Percentiles rank a stretch among this genome's conserved stretches.
Evolutionary conservation across 495 filamentous ascomycete species (phyloP).

Genomic region (Annulohypoxylon nitens): DNA sequence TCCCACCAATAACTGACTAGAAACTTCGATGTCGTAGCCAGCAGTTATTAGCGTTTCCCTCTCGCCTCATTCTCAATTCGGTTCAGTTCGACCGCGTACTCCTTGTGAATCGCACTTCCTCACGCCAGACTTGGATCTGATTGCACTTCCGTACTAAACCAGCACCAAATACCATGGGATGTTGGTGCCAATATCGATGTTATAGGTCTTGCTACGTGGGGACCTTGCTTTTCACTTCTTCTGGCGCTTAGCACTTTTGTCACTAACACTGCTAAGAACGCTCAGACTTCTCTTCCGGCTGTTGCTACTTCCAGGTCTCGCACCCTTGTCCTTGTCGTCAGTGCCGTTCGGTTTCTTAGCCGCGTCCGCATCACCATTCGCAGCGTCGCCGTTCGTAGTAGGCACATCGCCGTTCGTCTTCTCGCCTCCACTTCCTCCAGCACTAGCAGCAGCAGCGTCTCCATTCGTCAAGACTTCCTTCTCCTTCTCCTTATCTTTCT

Average conservation of each 20-base stretch:
- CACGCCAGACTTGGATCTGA: neutral
- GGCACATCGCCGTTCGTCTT: constrained; percentile 42
- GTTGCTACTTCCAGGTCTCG: constrained; percentile 50
- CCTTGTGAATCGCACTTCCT: neutral
- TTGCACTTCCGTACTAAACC: neutral
- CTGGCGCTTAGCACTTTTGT: constrained; percentile 78
- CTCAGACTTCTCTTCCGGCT: constrained; percentile 80
- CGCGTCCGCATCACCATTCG: constrained; percentile 1
- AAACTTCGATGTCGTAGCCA: neutral
- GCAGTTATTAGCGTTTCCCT: neutral
- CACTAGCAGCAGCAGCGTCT: constrained; percentile 37
- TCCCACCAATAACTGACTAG: neutral
- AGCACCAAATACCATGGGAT: neutral
- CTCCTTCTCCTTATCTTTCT: neutral
- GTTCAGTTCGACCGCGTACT: neutral
- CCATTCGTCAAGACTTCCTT: constrained; percentile 25
- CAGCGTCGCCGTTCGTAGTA: constrained; percentile 41
- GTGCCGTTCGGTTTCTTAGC: constrained; percentile 20
- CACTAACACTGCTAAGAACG: constrained; percentile 75
- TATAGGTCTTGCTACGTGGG: neutral
- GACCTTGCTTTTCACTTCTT: constrained; percentile 66
- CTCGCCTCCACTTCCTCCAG: constrained; percentile 21
- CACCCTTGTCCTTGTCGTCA: constrained; percentile 45
- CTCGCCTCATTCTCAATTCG: neutral
- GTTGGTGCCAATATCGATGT: neutral